A percentile compares a stretch with the other conserved stretches of the same genome.
Conservation (phyloP, 2,329 filamentous ascomycete species). For the Cladosporium sp. region DNA sequence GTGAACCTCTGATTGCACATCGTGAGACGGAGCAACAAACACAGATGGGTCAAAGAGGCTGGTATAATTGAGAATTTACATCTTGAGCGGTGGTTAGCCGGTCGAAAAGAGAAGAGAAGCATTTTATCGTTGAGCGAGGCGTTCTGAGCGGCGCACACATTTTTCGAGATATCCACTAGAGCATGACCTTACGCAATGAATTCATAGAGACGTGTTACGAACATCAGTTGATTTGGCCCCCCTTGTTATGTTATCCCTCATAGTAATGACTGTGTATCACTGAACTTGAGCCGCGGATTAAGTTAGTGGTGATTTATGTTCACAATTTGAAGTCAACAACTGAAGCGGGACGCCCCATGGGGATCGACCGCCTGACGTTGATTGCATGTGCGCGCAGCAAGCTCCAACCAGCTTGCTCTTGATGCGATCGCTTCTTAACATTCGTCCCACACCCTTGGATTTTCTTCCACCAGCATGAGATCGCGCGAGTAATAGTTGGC, state of each 20-base stretch:
- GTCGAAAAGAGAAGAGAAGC: background rate
- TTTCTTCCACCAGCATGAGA: background rate
- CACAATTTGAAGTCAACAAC: background rate
- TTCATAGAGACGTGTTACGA: background rate
- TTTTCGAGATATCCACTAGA: conserved; percentile 12
- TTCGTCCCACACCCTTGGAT: background rate
- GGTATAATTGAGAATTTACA: conserved; percentile 54
- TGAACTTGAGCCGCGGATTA: no score
- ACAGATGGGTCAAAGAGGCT: conserved; percentile 56
- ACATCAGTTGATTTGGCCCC: no score
- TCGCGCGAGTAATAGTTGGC: background rate
- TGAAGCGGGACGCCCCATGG: background rate
- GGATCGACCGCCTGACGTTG: background rate
- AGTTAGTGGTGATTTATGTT: no score
- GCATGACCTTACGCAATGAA: background rate
- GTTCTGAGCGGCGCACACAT: background rate
- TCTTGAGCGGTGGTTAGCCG: background rate
- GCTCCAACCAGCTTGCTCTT: background rate
- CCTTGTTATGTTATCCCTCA: no score
- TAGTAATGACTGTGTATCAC: no score
- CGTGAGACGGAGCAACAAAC: conserved; percentile 55
- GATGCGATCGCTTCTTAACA: background rate
- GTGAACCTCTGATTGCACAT: conserved; percentile 79
- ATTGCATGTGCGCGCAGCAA: background rate
- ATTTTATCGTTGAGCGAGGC: conserved; percentile 6